Percentiles rank a stretch among this genome's conserved stretches.
Conservation (phyloP, 2,329 filamentous ascomycete species). For the Sclerotinia minor region DNA sequence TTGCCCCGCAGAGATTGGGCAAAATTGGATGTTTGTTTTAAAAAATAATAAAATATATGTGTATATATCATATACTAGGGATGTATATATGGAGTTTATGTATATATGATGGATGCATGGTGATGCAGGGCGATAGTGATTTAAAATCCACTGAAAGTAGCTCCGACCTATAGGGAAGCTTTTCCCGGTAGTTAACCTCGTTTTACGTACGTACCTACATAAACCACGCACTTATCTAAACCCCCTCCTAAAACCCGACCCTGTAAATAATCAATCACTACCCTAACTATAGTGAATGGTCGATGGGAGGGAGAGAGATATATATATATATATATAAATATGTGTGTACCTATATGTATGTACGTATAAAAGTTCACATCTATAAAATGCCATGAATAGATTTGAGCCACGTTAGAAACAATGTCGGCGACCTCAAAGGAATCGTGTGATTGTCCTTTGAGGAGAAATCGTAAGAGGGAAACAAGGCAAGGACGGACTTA, state of each 20-base stretch:
- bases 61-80: too few species aligned
- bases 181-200: background rate
- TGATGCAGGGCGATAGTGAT: slow-evolving; percentile 8
- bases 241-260: background rate
- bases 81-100: too few species aligned
- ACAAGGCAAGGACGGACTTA: slow-evolving; percentile 3
- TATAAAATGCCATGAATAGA: slow-evolving; percentile 21
- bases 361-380: background rate
- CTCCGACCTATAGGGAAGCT: background rate
- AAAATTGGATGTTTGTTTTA: background rate
- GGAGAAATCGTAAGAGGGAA: background rate
- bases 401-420: background rate
- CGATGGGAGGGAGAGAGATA: too few species aligned
- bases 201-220: slow-evolving; percentile 3
- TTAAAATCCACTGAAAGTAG: background rate
- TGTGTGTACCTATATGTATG: too few species aligned
- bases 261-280: background rate
- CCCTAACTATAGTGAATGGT: background rate
- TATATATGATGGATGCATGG: too few species aligned
- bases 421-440: slow-evolving; percentile 20
- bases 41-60: too few species aligned
- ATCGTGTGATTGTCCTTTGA: slow-evolving; percentile 8
- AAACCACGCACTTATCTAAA: background rate
- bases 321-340: too few species aligned
- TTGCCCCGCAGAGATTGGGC: background rate